These are phyloP conservation scores for Kitagawia praeruptora DNA, from an alignment of 129 eudicot genomes.

Conservation along the genomic window DNA sequence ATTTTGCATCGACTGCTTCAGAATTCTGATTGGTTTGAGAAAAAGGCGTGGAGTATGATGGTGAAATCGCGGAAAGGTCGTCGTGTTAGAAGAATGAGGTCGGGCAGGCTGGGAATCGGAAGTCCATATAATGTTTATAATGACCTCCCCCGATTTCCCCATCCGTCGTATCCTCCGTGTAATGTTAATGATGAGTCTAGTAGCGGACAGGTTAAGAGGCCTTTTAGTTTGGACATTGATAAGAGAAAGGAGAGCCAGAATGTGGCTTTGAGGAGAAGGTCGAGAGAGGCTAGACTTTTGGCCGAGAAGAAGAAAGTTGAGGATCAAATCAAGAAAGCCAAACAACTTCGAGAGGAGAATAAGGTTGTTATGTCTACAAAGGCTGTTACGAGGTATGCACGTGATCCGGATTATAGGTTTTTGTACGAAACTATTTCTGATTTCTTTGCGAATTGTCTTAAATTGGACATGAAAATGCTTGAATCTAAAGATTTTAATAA, in stretches of 20 bases:
- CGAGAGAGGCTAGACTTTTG: neutral
- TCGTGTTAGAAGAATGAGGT: no score
- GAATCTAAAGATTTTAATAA: neutral
- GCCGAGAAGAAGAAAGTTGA: neutral
- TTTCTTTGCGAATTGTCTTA: neutral
- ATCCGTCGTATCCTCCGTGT: no score
- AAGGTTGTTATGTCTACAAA: neutral
- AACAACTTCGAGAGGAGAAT: neutral
- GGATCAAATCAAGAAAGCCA: neutral
- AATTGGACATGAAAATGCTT: neutral
- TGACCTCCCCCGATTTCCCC: no score
- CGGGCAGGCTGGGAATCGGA: neutral
- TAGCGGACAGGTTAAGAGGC: neutral
- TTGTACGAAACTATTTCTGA: conserved; percentile 7
- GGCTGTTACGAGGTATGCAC: conserved; percentile 5
- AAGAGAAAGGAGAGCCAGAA: neutral
- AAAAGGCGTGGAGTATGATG: neutral
- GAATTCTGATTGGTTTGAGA: neutral
- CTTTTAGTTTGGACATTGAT: neutral
- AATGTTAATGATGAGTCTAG: neutral
- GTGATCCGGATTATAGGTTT: conserved; percentile 12
- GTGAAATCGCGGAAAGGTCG: no score
- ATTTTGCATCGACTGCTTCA: conserved; percentile 12
- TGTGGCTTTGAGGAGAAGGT: neutral
- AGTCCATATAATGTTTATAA: no score